phyloP scores from a whole-genome alignment of 2,329 filamentous ascomycete genomes.

The Cladosporium sp. region DNA sequence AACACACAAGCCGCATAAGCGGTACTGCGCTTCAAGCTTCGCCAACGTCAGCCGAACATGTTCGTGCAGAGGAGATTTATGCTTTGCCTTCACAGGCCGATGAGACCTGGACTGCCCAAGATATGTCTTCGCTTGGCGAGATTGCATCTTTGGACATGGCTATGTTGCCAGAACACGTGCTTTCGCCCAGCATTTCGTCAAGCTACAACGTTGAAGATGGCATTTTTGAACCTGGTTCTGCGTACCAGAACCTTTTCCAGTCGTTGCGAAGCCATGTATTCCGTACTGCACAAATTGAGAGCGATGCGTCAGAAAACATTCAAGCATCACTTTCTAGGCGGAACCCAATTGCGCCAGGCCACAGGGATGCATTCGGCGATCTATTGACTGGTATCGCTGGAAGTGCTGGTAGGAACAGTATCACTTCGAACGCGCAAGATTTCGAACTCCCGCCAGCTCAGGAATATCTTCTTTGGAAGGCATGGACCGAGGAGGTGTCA shows the following conservation, averaged over 20 bases:
- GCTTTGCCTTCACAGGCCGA: background rate
- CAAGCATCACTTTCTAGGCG: background rate
- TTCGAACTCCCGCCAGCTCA: constrained; percentile 19
- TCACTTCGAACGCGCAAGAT: constrained; percentile 23
- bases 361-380: background rate
- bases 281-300: constrained; percentile 16
- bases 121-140: background rate
- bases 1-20: background rate
- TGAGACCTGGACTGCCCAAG: background rate
- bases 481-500: constrained; percentile 53
- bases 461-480: constrained; percentile 24
- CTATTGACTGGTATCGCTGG: background rate
- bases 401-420: background rate
- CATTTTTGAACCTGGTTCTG: constrained; percentile 24
- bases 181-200: constrained; percentile 11
- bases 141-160: background rate
- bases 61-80: background rate
- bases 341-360: background rate
- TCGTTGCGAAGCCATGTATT: constrained; percentile 22
- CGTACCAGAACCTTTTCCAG: constrained; percentile 21
- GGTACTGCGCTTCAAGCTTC: background rate
- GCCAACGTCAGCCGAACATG: background rate
- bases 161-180: background rate
- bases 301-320: background rate
- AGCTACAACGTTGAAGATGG: constrained; percentile 18